Evolutionary conservation across 129 eudicot species (phyloP).

Genomic region (Chrysanthemum makinoi): DNA sequence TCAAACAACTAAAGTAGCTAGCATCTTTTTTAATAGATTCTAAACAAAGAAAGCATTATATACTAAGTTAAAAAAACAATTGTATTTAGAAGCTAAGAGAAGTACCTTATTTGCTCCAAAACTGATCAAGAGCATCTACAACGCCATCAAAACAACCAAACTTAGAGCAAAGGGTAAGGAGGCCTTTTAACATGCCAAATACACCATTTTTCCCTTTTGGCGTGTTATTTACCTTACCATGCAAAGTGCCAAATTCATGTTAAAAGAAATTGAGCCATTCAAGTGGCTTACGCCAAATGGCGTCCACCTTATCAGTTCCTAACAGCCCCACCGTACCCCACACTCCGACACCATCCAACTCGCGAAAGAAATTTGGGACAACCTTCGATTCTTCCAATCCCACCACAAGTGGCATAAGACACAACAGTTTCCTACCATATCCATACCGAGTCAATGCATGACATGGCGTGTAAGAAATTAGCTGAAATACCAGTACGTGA

Average conservation of each 20-base stretch:
- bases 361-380: constrained; percentile 57
- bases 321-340: constrained; percentile 33
- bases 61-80: no score
- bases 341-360: constrained; percentile 65
- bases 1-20: no score
- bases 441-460: constrained; percentile 31
- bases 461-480: constrained; percentile 49
- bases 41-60: no score
- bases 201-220: no score
- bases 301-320: no score
- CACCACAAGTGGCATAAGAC: constrained; percentile 74
- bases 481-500: constrained; percentile 57
- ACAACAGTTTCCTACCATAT: constrained; percentile 48
- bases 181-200: no score
- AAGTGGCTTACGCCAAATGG: no score
- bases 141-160: constrained; percentile 81
- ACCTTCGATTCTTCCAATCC: constrained; percentile 81
- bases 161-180: no score
- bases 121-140: constrained; percentile 65
- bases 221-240: no score
- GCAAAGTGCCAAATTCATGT: no score
- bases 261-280: no score
- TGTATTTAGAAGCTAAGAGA: background rate
- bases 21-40: no score
- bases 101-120: constrained; percentile 27